Evolutionary conservation across 768 basidiomycete genomes (phyloP), one percentile per base, ranked within the genome.

Genomic region (Tylopilus vinaceipallidus): DNA sequence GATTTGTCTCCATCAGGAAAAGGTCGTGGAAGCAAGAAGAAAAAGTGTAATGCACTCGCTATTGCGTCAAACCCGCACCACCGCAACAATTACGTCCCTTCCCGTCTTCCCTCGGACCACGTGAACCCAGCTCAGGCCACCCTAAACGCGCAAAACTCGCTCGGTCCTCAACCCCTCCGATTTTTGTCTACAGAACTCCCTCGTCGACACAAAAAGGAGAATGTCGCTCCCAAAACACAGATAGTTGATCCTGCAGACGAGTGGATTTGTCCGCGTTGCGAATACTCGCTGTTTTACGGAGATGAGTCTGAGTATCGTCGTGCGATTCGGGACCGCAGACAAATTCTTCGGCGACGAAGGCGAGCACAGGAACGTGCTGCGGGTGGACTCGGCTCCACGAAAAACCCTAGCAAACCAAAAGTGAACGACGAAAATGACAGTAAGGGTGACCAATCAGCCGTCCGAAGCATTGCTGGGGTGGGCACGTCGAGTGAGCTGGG

Each of bases 21-120:
- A 54, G 44, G 43, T 50, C 62, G 62, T 47, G 60, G 70, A 52
- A 61, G 59, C 52, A 94, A 92, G 80, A 95, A 95, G 81, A 98
- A 97, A 83, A 98, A 97, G 72, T 81, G 92, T 42, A 86, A 87
- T 42, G 87, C 87, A 5, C 75, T 92, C 27, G 92, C 93, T 38
- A 95, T 97, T 66, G 92, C 91, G 38, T 88, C 90, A 45, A 97
- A 98, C 64, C 94, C 92, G 3, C 95, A 98, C 70, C 95, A 97
- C 71, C 77, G 95, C 50, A 79, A 88, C 63, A 98, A 98, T 73
- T 98, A 94, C 71, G 82, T 94, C 37, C 91, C 92, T 14, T 93
- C 91, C 37, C 78, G 91, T 14, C 71, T 91, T 45, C 85, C 91
- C 4, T 71, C 78, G 11, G 74, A 69, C 29, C 68, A 68, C 42